phyloP scores from a whole-genome alignment of 2,329 filamentous ascomycete species.

The Xylaria sp. region DNA sequence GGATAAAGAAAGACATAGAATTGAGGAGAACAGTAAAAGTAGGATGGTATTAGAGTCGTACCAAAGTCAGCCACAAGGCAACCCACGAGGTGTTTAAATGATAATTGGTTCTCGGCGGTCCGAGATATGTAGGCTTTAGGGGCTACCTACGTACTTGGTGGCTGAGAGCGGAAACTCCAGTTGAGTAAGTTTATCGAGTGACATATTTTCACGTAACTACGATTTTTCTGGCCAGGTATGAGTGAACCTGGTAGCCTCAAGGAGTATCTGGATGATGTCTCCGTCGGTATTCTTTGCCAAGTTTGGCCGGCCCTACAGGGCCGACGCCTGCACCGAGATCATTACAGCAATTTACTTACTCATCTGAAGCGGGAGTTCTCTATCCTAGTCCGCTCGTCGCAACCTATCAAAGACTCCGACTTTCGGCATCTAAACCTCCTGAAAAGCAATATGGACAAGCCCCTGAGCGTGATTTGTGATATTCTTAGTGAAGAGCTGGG shows the following conservation, averaged over 20 bases:
- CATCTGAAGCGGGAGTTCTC: not conserved
- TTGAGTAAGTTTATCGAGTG: not conserved
- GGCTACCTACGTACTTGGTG: no score
- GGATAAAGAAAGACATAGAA: not conserved
- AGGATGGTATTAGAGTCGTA: not conserved
- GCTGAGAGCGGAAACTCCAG: not conserved
- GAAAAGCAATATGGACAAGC: not conserved
- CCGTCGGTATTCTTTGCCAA: not conserved
- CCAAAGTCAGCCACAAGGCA: not conserved
- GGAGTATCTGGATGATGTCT: not conserved
- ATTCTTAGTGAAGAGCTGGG: not conserved
- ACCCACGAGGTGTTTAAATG: not conserved
- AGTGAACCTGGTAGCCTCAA: not conserved
- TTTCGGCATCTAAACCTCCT: not conserved
- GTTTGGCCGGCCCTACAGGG: not conserved
- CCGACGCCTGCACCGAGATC: not conserved
- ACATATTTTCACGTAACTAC: not conserved
- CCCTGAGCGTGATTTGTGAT: not conserved
- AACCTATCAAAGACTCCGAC: not conserved
- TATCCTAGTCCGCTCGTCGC: not conserved
- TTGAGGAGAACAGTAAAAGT: not conserved
- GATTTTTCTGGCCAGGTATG: not conserved
- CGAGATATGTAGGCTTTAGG: not conserved
- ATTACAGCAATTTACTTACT: not conserved
- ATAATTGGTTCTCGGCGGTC: not conserved